Evolutionary conservation across 78 protist species (phyloP).

Genomic region (Pigoraptor vietnamica): DNA sequence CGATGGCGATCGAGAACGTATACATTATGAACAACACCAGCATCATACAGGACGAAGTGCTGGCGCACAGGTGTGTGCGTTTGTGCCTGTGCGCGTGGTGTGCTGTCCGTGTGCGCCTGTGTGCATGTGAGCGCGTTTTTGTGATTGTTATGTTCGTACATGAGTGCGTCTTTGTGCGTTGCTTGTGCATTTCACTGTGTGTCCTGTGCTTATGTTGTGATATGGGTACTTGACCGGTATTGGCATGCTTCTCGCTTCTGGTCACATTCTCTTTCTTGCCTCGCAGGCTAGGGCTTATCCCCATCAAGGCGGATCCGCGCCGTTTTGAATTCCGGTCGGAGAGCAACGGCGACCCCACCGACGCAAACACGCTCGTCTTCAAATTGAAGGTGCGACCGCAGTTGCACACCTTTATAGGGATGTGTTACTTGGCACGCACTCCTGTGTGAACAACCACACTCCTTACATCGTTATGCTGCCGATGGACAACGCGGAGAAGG

Average conservation of each 20-base stretch:
- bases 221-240: no score
- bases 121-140: slow-evolving; percentile 4
- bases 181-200: background rate
- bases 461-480: no score
- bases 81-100: background rate
- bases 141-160: slow-evolving; percentile 18
- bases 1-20: slow-evolving; percentile 91
- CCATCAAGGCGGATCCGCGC: slow-evolving; percentile 78
- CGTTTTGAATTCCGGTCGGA: slow-evolving; percentile 18
- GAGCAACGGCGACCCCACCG: slow-evolving; percentile 19
- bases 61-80: slow-evolving; percentile 42
- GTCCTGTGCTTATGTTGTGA: slow-evolving; percentile 24
- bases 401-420: no score
- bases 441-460: no score
- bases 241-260: no score
- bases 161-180: background rate
- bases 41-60: slow-evolving; percentile 85
- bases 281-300: slow-evolving; percentile 77
- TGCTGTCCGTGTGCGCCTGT: background rate
- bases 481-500: no score
- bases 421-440: no score
- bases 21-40: slow-evolving; percentile 78
- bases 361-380: slow-evolving; percentile 32
- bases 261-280: no score
- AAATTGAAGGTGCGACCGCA: slow-evolving; percentile 7